A percentile compares a stretch with the other conserved stretches of the same genome.
These are phyloP conservation scores for Fusarium subtropicale DNA, from an alignment of 2,329 filamentous ascomycete species.

Conservation along the genomic window DNA sequence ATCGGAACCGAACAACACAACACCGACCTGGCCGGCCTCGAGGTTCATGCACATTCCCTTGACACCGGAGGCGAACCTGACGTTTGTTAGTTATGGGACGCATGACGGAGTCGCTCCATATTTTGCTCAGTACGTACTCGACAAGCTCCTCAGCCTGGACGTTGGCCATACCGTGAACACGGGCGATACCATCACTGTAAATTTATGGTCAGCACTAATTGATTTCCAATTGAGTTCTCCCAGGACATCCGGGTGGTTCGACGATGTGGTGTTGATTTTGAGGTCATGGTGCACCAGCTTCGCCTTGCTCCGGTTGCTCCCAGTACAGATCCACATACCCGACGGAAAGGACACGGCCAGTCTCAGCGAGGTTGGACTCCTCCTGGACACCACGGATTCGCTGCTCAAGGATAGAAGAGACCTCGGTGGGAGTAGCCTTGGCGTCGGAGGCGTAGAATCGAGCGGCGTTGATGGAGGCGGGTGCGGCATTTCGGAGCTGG, in stretches of 20 bases:
- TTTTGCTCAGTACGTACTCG: slow-evolving; percentile 76
- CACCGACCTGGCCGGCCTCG: slow-evolving; percentile 99
- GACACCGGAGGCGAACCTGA: slow-evolving; percentile 97
- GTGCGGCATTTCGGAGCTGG: slow-evolving; percentile 88
- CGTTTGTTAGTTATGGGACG: slow-evolving; percentile 37
- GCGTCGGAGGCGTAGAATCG: slow-evolving; percentile 92
- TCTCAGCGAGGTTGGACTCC: slow-evolving; percentile 96
- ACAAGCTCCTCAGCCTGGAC: slow-evolving; percentile 99
- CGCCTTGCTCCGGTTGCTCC: slow-evolving; percentile 34
- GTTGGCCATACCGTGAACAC: slow-evolving; percentile 99
- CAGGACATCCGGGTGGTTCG: slow-evolving; percentile 24
- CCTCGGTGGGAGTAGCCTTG: slow-evolving; percentile 96
- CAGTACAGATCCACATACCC: slow-evolving; percentile 76
- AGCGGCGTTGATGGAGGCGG: slow-evolving; percentile 78
- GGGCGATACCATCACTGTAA: slow-evolving; percentile 97
- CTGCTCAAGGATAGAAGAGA: slow-evolving; percentile 99
- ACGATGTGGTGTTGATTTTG: slow-evolving; percentile 20
- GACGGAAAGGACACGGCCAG: slow-evolving; percentile 97
- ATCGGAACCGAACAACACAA: slow-evolving; percentile 99
- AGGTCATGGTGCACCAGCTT: slow-evolving; percentile 26
- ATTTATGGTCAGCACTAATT: slow-evolving; percentile 50
- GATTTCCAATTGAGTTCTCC: slow-evolving; percentile 28
- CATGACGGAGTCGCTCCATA: slow-evolving; percentile 11
- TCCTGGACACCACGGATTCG: slow-evolving; percentile 98
- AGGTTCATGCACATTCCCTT: slow-evolving; percentile 99